These are phyloP conservation scores for Cardamine resedifolia DNA, from an alignment of 345 rosid species.

Conservation along the genomic window DNA sequence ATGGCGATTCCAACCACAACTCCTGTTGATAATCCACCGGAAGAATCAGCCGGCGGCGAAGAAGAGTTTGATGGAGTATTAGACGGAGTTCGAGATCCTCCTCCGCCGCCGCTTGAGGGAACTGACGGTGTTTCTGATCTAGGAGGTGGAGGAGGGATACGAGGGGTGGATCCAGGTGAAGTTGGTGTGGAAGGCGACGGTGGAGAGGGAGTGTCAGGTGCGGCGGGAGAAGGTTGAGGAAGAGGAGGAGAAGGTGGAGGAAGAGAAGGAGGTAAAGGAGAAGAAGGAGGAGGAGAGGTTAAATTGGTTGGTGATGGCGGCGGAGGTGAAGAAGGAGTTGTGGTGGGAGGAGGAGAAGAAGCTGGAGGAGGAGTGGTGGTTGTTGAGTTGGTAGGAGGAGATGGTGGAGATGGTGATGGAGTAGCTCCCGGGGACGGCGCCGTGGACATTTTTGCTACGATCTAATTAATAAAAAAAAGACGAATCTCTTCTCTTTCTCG, in stretches of 20 bases:
- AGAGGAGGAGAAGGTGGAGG: constrained; percentile 30
- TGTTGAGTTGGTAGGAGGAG: constrained; percentile 44
- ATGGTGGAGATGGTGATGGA: constrained; percentile 43
- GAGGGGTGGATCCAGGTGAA: constrained; percentile 23
- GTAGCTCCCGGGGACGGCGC: constrained; percentile 48
- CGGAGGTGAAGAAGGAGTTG: constrained; percentile 44
- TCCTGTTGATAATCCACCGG: constrained; percentile 48
- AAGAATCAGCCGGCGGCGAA: constrained; percentile 38
- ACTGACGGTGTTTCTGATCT: constrained; percentile 10
- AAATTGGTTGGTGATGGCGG: constrained; percentile 35
- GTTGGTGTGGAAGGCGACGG: constrained; percentile 38
- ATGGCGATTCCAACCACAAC: constrained; percentile 66
- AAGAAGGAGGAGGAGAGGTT: constrained; percentile 37
- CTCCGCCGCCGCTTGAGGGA: constrained; percentile 5
- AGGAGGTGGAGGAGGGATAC: constrained; percentile 40
- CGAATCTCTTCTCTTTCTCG: neutral
- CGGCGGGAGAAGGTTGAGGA: constrained; percentile 50
- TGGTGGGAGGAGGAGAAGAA: constrained; percentile 43
- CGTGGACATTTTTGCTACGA: constrained; percentile 48
- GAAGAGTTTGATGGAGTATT: constrained; percentile 20
- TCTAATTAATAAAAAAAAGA: constrained; percentile 15
- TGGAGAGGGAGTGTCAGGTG: constrained; percentile 40
- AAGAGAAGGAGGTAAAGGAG: constrained; percentile 40
- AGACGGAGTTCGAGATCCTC: constrained; percentile 24
- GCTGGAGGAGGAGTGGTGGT: constrained; percentile 46